These are phyloP conservation scores for Scheffersomyces lignosus DNA, from an alignment of 805 yeast species.

Conservation along the genomic window DNA sequence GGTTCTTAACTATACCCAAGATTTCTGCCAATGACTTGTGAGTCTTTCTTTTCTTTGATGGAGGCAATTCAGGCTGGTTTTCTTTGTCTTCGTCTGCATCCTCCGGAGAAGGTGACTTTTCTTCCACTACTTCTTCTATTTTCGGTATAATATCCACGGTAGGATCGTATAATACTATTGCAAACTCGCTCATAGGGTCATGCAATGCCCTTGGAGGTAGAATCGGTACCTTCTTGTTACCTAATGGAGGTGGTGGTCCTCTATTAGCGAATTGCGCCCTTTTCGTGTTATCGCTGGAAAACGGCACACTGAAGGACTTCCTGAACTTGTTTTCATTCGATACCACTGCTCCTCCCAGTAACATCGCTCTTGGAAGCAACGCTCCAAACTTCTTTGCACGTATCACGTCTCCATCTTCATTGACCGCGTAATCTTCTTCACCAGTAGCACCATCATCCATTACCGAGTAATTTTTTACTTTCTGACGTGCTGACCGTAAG, in stretches of 20 bases:
- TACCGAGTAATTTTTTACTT: conserved; percentile 33
- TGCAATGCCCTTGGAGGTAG: conserved; percentile 91
- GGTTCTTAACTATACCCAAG: conserved; percentile 63
- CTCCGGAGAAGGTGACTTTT: conserved; percentile 10
- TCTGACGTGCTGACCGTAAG: conserved; percentile 29
- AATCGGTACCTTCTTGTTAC: conserved; percentile 67
- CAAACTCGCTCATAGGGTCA: conserved; percentile 91
- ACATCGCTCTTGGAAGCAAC: conserved; percentile 53
- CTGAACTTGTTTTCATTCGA: conserved; percentile 36
- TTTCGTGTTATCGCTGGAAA: conserved; percentile 38
- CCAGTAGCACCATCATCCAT: conserved; percentile 16
- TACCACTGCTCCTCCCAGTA: conserved; percentile 34
- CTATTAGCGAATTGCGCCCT: conserved; percentile 28
- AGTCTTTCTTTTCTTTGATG: conserved; percentile 33
- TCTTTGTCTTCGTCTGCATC: conserved; percentile 10
- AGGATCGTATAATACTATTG: conserved; percentile 93
- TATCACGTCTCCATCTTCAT: conserved; percentile 31
- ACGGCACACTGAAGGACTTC: conserved; percentile 64
- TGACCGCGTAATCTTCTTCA: conserved; percentile 26
- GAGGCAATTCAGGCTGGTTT: conserved; percentile 15
- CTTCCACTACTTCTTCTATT: conserved; percentile 17
- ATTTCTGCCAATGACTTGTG: conserved; percentile 78
- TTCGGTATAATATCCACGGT: conserved; percentile 66
- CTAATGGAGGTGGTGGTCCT: conserved; percentile 77
- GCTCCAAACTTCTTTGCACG: conserved; percentile 49